A percentile compares a stretch with the other conserved stretches of the same genome.
Conservation (phyloP, 306 rosid species). For the Corylus heterophylla region DNA sequence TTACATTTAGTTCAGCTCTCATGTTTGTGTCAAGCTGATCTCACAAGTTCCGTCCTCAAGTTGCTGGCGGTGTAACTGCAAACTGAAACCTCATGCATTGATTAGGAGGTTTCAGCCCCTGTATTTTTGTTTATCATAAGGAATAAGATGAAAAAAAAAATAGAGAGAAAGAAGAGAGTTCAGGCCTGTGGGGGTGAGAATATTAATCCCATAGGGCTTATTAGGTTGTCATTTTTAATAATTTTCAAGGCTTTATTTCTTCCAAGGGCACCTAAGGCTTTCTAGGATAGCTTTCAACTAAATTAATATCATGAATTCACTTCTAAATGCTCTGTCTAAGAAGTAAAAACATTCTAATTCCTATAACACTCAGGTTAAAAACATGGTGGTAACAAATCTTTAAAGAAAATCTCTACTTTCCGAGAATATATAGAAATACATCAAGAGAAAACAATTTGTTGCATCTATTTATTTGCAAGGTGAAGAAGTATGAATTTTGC, state of each 20-base stretch:
- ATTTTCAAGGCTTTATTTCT: neutral
- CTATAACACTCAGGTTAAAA: neutral
- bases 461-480: neutral
- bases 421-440: neutral
- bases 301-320: neutral
- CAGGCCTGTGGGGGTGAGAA: neutral
- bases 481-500: slow-evolving; percentile 3
- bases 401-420: neutral
- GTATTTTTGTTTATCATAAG: neutral
- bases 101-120: neutral
- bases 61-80: neutral
- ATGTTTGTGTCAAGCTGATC: neutral
- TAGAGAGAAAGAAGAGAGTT: neutral
- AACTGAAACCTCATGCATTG: neutral
- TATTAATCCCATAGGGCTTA: neutral
- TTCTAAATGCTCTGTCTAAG: neutral
- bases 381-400: neutral
- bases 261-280: neutral
- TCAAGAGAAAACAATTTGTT: neutral
- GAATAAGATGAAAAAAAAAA: neutral
- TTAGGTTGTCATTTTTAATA: neutral
- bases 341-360: neutral
- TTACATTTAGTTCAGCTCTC: neutral
- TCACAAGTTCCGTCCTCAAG: neutral
- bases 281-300: neutral